Percentiles rank a stretch among this genome's conserved stretches.
Conservation (phyloP, 352 stramenopile species). For the Phytopythium delawarense region DNA sequence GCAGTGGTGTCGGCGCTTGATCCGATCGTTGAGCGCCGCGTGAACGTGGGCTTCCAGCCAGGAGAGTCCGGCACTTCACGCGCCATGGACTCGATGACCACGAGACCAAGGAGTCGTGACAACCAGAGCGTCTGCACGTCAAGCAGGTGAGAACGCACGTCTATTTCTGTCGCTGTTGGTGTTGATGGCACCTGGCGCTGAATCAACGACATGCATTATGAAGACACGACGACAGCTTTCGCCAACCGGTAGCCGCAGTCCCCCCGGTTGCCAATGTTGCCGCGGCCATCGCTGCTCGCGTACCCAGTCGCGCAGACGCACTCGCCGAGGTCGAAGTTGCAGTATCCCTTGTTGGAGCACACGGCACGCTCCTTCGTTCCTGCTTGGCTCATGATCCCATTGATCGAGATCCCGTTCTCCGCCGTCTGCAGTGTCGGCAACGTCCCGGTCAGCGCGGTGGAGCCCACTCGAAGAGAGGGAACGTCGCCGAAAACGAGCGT, state of each 20-base stretch:
- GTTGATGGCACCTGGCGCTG: neutral
- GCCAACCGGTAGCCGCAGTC: slow-evolving; percentile 53
- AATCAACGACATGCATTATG: neutral
- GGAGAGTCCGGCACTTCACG: neutral
- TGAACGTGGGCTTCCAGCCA: neutral
- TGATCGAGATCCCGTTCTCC: slow-evolving; percentile 38
- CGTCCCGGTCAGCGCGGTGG: slow-evolving; percentile 20
- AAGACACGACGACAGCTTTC: slow-evolving; percentile 6
- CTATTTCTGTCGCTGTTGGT: neutral
- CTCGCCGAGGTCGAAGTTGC: slow-evolving; percentile 51
- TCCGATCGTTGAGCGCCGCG: slow-evolving; percentile 5
- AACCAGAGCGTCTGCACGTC: neutral
- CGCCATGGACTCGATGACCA: neutral
- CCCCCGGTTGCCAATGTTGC: slow-evolving; percentile 40
- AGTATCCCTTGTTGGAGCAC: slow-evolving; percentile 88
- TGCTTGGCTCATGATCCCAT: slow-evolving; percentile 31
- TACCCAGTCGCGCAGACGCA: slow-evolving; percentile 53
- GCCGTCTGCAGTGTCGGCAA: slow-evolving; percentile 21
- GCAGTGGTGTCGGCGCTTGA: neutral
- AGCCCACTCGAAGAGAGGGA: slow-evolving; percentile 34
- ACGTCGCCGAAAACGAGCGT: slow-evolving; percentile 43
- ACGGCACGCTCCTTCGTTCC: slow-evolving; percentile 88
- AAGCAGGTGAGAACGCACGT: neutral
- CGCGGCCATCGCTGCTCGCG: slow-evolving; percentile 57
- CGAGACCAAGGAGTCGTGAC: neutral